These are phyloP conservation scores for Dalbergia cultrata DNA, from an alignment of 306 rosid genomes.

Conservation along the genomic window DNA sequence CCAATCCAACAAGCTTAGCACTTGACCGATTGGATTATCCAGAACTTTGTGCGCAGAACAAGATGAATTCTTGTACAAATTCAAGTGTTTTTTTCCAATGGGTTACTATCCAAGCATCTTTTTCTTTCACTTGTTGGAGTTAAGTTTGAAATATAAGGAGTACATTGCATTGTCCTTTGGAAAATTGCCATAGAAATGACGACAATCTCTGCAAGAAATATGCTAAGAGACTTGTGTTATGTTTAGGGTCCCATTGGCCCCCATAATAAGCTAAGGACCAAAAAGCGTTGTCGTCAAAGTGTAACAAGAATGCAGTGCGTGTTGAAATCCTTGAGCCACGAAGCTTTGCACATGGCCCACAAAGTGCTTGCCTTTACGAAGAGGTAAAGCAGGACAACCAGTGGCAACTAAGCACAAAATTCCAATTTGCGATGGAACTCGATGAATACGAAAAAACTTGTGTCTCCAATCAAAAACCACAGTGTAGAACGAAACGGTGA, in stretches of 20 bases:
- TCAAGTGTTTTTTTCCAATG: no score
- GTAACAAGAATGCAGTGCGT: background rate
- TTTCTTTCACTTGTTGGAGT: background rate
- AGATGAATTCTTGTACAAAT: no score
- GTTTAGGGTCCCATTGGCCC: background rate
- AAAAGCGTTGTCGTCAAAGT: slow-evolving; percentile 4
- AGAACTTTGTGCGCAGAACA: no score
- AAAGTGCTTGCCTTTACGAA: background rate
- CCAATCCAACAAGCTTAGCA: no score
- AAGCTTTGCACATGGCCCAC: background rate
- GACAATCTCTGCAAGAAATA: background rate
- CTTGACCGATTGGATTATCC: no score
- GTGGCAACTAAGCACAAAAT: background rate
- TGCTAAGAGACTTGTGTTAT: background rate
- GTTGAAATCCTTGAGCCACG: background rate
- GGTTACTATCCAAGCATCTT: background rate
- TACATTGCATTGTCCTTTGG: background rate
- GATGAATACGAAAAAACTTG: background rate
- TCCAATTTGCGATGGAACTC: background rate
- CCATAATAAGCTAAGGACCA: background rate
- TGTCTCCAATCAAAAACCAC: background rate
- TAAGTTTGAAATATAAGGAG: background rate
- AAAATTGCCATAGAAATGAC: background rate
- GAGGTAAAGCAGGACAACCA: background rate
- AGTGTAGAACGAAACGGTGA: background rate